Evolutionary conservation across 2,329 filamentous ascomycete genomes (phyloP), one percentile per base, ranked within the genome.

Genomic region (Colletotrichum echinochloae): DNA sequence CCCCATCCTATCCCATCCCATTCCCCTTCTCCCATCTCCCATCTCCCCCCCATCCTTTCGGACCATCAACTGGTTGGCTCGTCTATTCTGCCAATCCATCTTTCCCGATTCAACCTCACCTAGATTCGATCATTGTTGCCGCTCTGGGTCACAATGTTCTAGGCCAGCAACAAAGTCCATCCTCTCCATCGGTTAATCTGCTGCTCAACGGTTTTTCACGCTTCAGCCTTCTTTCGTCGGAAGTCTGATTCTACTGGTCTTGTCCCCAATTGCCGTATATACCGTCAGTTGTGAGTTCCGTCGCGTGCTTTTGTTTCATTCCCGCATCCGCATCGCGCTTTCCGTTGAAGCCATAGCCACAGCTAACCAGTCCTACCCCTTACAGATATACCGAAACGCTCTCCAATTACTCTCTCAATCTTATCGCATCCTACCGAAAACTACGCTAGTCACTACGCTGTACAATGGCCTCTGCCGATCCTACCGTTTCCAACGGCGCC

Each of bases 381-480:
- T 70, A 23, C 41, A 72, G 71, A 64, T 67, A 65, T 66, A 72
- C 62, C 71, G 60, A 73, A n/a, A 59, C 61, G 44, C 51, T 37
- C 35, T 33, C 56, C 57, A 0, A 52, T 14, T 54, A 55, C 49
- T 11, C 67, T 33, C 23, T 65, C 41, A 49, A 60, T 49, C 33
- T 51, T 65, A 61, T 66, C 30, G 63, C 71, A 54, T 11, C 12
- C 61, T 54, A 44, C 48, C 52, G 26, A 56, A 52, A 59, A 70
- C 64, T 46, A 59, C 37, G 23, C 23, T 26, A 46, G 55, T 20
- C 23, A 39, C n/a, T 7, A 48, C 57, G n/a, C 23, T 51, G 23
- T 72, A 81, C 66, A 76, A 87, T 86, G 85, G 79, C 84, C 74
- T 80, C 83, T 62, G 74, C 72, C 72, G 78, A 79, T 73, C 71